Conservation (phyloP, 306 rosid genomes). For the Astragalus membranaceus region DNA sequence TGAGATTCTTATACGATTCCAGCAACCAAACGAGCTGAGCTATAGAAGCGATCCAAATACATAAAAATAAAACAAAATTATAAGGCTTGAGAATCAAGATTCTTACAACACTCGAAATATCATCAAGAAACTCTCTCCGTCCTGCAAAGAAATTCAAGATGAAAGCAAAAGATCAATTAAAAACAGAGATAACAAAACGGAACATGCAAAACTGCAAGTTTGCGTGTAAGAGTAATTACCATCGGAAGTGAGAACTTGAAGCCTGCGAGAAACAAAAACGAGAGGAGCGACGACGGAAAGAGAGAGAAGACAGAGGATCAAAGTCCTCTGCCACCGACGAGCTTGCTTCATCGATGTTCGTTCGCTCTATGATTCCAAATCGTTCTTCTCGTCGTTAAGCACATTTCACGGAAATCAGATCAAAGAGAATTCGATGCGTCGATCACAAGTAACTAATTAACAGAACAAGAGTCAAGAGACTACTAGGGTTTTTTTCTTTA, state of each 20-base stretch:
- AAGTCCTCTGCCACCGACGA: slow-evolving; percentile 78
- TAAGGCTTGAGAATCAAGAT: slow-evolving; percentile 25
- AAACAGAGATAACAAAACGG: background rate
- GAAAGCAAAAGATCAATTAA: slow-evolving; percentile 23
- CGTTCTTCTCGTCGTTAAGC: slow-evolving; percentile 27
- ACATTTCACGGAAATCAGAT: slow-evolving; percentile 52
- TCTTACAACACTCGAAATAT: slow-evolving; percentile 70
- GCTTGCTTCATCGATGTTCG: slow-evolving; percentile 65
- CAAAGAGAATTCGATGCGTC: slow-evolving; percentile 48
- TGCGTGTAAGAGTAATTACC: slow-evolving; percentile 32
- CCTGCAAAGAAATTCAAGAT: slow-evolving; percentile 41
- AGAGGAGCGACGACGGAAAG: slow-evolving; percentile 83
- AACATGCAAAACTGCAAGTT: background rate
- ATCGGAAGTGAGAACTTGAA: slow-evolving; percentile 30
- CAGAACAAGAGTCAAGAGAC: slow-evolving; percentile 31
- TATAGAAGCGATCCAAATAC: background rate
- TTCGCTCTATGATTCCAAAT: too few species aligned
- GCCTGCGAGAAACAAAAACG: slow-evolving; percentile 52
- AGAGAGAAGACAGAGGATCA: slow-evolving; percentile 77
- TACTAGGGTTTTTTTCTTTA: slow-evolving; percentile 2
- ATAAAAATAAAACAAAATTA: background rate
- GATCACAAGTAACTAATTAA: slow-evolving; percentile 20
- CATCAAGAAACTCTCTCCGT: slow-evolving; percentile 54
- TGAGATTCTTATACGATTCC: background rate
- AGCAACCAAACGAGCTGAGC: slow-evolving; percentile 19